Base-by-base conservation (phyloP, 2,329 filamentous ascomycete species). In the Microsporum ferrugineum region DNA sequence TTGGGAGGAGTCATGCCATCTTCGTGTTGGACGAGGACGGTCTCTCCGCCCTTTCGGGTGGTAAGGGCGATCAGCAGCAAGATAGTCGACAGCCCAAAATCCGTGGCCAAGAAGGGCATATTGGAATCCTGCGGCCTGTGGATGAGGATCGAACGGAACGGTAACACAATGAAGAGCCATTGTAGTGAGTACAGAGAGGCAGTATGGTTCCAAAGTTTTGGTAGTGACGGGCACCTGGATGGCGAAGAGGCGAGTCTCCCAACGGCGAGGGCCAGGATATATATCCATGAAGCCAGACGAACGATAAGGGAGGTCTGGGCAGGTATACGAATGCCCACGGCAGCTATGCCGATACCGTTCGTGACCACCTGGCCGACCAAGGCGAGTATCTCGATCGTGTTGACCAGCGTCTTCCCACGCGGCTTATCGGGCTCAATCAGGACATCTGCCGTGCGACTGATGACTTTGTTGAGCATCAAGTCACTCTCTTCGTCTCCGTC, bases 161-260 rank as follows among this genome's bases (percentile, higher is more conserved):
- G 75, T 66, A 90, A 78, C 29, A 92, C 65, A 6, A 81, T 80
- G 69, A 91, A 86, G 3, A 94, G 69, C 90, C 92, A 99, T 71
- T 91, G 87, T 60, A 85, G 78, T 60, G 83, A 82, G 73, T 99
- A 99, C 60, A 99, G 84, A 64, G 82, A 76, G 23, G 90, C 88
- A 0, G 94, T 97, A 74, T 99, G 94, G 71, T 92, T 91, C 94
- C 94, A 99, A 6, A 97, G 77, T 62, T 82, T 80, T 6, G 88
- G 86, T 12, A 94, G 73, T 72, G 82, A 82, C 76, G 89, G 80
- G 79, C 84, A 68, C 76, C 84, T 75, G 77, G 84, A 73, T 51
- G 77, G 74, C 60, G 76, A 79, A 73, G 86, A 75, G 75, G 85
- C 68, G 58, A 96, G 77, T 38, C 94, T 86, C 49, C 91, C 76